phyloP scores from a whole-genome alignment of 1,284 basidiomycete species.

The Phlebopus sp. region DNA sequence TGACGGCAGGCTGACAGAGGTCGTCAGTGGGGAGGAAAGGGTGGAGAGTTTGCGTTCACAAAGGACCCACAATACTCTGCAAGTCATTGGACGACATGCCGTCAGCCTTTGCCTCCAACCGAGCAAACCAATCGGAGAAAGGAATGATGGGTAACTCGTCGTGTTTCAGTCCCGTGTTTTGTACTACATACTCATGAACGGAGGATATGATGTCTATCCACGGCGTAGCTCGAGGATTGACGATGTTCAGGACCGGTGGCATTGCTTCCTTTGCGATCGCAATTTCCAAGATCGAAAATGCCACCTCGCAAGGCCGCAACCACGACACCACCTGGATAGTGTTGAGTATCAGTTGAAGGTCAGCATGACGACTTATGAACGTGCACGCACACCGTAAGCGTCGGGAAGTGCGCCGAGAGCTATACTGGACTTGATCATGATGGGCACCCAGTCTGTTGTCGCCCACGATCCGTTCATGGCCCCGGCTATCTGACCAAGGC shows the following conservation, averaged over 20 bases:
- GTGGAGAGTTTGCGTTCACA: background rate
- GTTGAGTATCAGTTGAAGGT: background rate
- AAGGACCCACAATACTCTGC: constrained; percentile 22
- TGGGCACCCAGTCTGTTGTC: constrained; percentile 26
- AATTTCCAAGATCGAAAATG: constrained; percentile 8
- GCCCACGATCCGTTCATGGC: constrained; percentile 24
- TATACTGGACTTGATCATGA: constrained; percentile 22
- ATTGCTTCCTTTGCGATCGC: constrained; percentile 9
- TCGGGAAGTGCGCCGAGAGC: constrained; percentile 23
- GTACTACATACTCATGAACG: constrained; percentile 14
- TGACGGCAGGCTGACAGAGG: constrained; percentile 26
- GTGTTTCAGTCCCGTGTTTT: constrained; percentile 1
- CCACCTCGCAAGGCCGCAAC: constrained; percentile 22
- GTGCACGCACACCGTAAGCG: constrained; percentile 14
- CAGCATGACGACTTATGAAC: background rate
- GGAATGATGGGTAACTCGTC: constrained; percentile 19
- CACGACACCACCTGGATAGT: constrained; percentile 19
- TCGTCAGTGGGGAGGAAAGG: background rate
- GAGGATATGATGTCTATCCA: constrained; percentile 18
- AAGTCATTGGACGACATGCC: constrained; percentile 14
- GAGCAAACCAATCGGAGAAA: constrained; percentile 23
- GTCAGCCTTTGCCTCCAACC: constrained; percentile 19
- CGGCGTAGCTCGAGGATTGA: constrained; percentile 10
- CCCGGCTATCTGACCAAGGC: constrained; percentile 27
- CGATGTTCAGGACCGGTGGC: constrained; percentile 14